phyloP scores from a whole-genome alignment of 352 stramenopile species.

The Thalassiosira hispida region DNA sequence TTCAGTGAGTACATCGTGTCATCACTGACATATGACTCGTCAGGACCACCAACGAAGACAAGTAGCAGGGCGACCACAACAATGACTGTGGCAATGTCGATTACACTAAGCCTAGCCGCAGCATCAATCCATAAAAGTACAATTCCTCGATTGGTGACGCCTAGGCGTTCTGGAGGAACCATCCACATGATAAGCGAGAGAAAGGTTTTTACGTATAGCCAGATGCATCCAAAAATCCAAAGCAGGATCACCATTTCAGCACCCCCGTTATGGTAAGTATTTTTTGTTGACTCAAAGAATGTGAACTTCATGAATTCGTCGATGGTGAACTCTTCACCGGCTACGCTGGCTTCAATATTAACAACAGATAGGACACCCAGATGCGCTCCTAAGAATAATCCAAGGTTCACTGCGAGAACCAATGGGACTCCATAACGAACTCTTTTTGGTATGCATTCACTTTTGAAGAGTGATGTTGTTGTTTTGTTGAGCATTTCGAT shows the following conservation, averaged over 20 bases:
- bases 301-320: slow-evolving; percentile 51
- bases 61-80: slow-evolving; percentile 49
- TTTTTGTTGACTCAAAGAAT: slow-evolving; percentile 41
- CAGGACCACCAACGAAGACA: slow-evolving; percentile 52
- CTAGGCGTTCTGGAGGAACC: slow-evolving; percentile 27
- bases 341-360: slow-evolving; percentile 41
- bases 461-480: slow-evolving; percentile 43
- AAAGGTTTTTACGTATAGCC: slow-evolving; percentile 59
- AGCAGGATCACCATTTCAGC: slow-evolving; percentile 54
- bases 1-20: slow-evolving; percentile 47
- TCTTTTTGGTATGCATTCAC: slow-evolving; percentile 22
- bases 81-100: slow-evolving; percentile 57
- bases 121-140: slow-evolving; percentile 61
- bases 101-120: slow-evolving; percentile 52
- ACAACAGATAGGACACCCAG: slow-evolving; percentile 43
- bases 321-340: slow-evolving; percentile 51
- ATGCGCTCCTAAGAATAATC: slow-evolving; percentile 48
- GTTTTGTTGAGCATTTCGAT: slow-evolving; percentile 33
- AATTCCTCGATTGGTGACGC: slow-evolving; percentile 36
- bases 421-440: slow-evolving; percentile 54
- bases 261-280: slow-evolving; percentile 50
- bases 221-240: slow-evolving; percentile 53
- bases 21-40: slow-evolving; percentile 14
- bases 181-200: slow-evolving; percentile 45
- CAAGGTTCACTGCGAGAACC: slow-evolving; percentile 42